Evolutionary conservation across 768 basidiomycete species (phyloP).

Genomic region (Goffeauzyma gilvescens): DNA sequence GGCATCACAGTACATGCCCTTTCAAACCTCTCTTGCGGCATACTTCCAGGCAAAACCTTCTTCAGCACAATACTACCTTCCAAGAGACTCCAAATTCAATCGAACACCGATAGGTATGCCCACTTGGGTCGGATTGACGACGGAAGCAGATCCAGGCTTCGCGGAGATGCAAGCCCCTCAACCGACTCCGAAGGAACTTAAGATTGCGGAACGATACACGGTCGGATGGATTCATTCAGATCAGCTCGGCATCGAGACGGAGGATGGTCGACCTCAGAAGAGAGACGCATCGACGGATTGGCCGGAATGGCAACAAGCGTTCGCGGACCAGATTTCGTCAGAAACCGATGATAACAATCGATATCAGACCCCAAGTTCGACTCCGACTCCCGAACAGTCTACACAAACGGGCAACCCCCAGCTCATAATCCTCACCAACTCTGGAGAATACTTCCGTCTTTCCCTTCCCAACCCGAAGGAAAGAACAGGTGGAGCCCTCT

Average conservation of each 20-base stretch:
- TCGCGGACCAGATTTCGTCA: not conserved
- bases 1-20: constrained; percentile 11
- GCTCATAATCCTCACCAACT: constrained; percentile 29
- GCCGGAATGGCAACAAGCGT: not conserved
- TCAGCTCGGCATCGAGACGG: constrained; percentile 17
- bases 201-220: constrained; percentile 23
- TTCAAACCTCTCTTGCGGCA: constrained; percentile 19
- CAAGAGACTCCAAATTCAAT: constrained; percentile 18
- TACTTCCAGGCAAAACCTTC: constrained; percentile 30
- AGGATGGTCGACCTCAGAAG: not conserved
- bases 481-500: not conserved
- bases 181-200: constrained; percentile 13
- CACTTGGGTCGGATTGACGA: constrained; percentile 13
- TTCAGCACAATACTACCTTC: constrained; percentile 26
- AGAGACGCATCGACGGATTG: not conserved
- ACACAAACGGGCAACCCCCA: constrained; percentile 17
- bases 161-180: too few species aligned
- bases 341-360: not conserved
- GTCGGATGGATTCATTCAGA: constrained; percentile 30
- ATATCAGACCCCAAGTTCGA: constrained; percentile 1
- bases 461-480: constrained; percentile 27
- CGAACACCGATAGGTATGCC: constrained; percentile 15
- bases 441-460: constrained; percentile 32
- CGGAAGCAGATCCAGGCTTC: too few species aligned
- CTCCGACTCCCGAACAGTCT: constrained; percentile 10